Evolutionary conservation across 805 yeast species (phyloP), one percentile per base, ranked within the genome.

Genomic region (Zygotorulaspora danielsina): DNA sequence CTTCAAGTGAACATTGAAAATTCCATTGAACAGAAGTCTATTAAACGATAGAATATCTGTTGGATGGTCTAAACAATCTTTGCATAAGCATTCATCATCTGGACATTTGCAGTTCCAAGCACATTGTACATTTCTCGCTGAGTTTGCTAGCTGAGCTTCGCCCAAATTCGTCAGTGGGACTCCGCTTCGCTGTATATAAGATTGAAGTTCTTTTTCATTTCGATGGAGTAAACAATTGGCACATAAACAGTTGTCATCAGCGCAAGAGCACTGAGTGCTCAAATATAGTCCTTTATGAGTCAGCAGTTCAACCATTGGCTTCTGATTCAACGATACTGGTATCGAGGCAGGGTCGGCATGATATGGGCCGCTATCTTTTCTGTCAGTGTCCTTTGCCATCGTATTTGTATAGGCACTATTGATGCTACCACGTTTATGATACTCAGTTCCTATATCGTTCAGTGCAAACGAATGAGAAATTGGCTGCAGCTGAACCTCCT

Each of bases 151-250:
- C 24, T 44, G 50, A 12, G 56, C 59, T 20, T 54, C 56, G 5
- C 57, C 59, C 15, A 54, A 24, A 34, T 51, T 55, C 6, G 61
- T 55, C 32, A 59, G 32, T 0, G 62, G 63, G 1, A 59, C 55
- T 10, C 62, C 63, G 34, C 61, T 56, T 27, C 52, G 47, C 27
- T 49, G 50, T 13, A 62, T 54, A 34, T 59, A 62, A 5, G 41
- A 25, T 17, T 53, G 52, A 10, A 62, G 28, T 41, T 62, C 66
- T 6, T 51, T 58, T 31, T 62, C 66, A 38, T 58, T 53, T 41
- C 66, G 54, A 39, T 62, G 66, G 6, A 62, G 50, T 13, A 62
- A 35, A 42, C 66, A 62, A 29, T 61, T 61, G 10, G 55, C 48
- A 41, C 66, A 62, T 24, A 34, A 50, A 42, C 66, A 62, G 19